A percentile compares a stretch with the other conserved stretches of the same genome.
Conservation (phyloP, 2,329 filamentous ascomycete genomes). For the Diplodia seriata region DNA sequence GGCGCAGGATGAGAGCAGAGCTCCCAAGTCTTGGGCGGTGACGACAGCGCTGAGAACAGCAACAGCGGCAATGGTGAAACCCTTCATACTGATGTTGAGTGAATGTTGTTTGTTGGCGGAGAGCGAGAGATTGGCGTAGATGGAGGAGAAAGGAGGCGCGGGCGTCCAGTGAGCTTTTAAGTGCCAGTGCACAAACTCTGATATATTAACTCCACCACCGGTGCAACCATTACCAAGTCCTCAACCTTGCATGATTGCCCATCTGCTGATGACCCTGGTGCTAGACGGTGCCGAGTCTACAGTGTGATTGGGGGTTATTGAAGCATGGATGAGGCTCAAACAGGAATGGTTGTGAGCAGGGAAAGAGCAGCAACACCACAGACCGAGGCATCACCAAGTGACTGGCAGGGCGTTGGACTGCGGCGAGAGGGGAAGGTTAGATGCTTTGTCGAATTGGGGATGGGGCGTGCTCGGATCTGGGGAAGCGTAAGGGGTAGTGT, state of each 20-base stretch:
- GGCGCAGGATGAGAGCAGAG: slow-evolving; percentile 25
- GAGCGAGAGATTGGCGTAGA: neutral
- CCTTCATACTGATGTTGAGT: slow-evolving; percentile 11
- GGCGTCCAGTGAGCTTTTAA: neutral
- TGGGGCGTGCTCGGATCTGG: slow-evolving; percentile 20
- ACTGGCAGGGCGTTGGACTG: neutral
- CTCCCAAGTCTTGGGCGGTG: slow-evolving; percentile 22
- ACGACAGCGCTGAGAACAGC: slow-evolving; percentile 19
- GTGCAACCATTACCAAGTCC: neutral
- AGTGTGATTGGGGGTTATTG: neutral
- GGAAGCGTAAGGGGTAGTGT: slow-evolving; percentile 30
- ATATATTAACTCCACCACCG: neutral
- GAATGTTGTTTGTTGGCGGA: neutral
- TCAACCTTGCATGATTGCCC: neutral
- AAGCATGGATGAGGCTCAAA: neutral
- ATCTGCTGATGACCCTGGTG: neutral
- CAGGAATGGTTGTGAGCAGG: slow-evolving; percentile 4
- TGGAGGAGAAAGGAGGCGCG: neutral
- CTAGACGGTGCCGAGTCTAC: neutral
- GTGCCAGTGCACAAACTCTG: neutral
- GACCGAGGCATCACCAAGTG: slow-evolving; percentile 7
- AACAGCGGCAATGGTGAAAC: slow-evolving; percentile 9
- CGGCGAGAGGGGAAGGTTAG: slow-evolving; percentile 21
- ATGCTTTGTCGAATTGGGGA: slow-evolving; percentile 15
- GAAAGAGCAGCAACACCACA: neutral